Base-by-base conservation (phyloP, 1,284 basidiomycete species). In the Fistulinella cinereoalba region DNA sequence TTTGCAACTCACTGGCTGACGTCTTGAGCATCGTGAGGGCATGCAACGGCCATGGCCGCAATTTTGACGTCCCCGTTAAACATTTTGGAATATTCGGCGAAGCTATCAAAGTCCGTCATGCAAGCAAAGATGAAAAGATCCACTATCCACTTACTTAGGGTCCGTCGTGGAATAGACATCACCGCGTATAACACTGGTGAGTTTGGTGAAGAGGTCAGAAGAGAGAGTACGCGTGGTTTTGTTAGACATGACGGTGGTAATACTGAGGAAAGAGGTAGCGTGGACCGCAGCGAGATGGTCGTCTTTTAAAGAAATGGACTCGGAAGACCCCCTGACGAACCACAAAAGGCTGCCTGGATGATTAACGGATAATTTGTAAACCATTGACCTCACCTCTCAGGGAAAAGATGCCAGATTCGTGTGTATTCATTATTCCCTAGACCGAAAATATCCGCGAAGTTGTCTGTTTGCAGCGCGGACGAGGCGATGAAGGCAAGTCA, bases 51-150 rank as follows among this genome's bases (percentile, higher is more conserved):
- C 50, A 79, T 71, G 12, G 85, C 76, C 1, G 65, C 55, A 23
- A 77, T 74, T 44, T 77, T 71, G 41, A 91, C 77, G 47, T 87
- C 88, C 8, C 88, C 88, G 52, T 92, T 92, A 73, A 91, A 92
- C 46, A 90, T 79, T 44, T 68, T 76, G 3, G 82, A 74, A 44
- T 80, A 79, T 25, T 79, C 74, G 10, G 62, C 48, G 61, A 89
- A 91, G 25, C 88, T 90, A 52, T 13, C 19, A 8, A 29, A 44
- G 37, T 27, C 47, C 18, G 19, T 22, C 9, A 21, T 5, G 19
- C 22, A 10, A 11, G 37, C 31, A 24, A 36, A 24, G 15, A 15
- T 7, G 11, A 19, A 16, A 19, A 13, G 3, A 4, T 29, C 39
- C 34, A 44, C 27, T 37, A 13, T n/a, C 19, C 37, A 56, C 70